Conservation (phyloP, 495 filamentous ascomycete genomes). For the Hypoxylon rickii region DNA sequence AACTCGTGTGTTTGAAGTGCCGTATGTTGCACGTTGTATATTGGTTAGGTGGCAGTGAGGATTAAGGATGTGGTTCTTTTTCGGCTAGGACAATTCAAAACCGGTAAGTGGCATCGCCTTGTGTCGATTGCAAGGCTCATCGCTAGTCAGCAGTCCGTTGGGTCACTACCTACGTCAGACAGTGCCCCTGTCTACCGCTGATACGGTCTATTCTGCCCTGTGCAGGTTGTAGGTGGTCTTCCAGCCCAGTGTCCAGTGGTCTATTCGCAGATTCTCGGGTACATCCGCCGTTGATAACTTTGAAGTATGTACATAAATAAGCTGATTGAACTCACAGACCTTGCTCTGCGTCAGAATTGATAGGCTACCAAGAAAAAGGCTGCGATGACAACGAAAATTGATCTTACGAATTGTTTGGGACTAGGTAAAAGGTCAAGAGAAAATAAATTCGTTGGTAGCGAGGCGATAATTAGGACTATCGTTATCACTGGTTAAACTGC, state of each 20-base stretch:
- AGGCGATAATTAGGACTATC: constrained; percentile 16
- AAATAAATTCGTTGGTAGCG: constrained; percentile 18
- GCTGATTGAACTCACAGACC: no score
- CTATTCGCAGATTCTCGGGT: constrained; percentile 20
- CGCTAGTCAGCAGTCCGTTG: constrained; percentile 33
- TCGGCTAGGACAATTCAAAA: constrained; percentile 38
- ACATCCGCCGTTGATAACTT: constrained; percentile 20
- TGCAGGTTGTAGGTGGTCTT: no score
- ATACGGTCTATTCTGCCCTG: constrained; percentile 28
- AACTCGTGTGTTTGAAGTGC: constrained; percentile 28
- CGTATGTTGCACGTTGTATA: no score
- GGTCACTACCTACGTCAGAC: constrained; percentile 37
- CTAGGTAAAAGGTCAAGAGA: no score
- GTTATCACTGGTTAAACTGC: constrained; percentile 32
- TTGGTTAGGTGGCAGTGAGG: constrained; percentile 34
- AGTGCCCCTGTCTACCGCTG: constrained; percentile 16
- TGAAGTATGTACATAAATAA: background rate
- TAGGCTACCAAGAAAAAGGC: no score
- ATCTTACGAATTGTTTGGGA: no score
- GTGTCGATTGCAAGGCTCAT: constrained; percentile 38
- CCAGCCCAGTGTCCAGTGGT: no score
- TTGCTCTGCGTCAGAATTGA: no score
- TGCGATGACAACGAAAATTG: no score
- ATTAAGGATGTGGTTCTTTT: constrained; percentile 35
- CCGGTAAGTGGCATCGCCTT: constrained; percentile 38